Conservation (phyloP, 495 filamentous ascomycete genomes). For the Neurospora intermedia region DNA sequence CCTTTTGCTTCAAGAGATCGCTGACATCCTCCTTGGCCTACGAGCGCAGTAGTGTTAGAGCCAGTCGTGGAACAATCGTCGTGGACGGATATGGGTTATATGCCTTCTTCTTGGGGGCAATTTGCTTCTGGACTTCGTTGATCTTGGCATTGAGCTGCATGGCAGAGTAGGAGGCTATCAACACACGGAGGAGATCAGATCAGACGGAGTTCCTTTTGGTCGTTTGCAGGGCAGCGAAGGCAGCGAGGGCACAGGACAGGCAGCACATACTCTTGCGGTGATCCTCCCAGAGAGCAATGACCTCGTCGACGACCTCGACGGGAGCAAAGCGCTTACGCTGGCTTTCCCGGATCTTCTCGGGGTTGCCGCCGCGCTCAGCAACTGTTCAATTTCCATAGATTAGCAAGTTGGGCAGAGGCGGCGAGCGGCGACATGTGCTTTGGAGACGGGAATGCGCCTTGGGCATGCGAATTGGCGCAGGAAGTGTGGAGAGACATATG, state of each 20-base stretch:
- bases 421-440: neutral
- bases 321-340: constrained; percentile 71
- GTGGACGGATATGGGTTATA: constrained; percentile 10
- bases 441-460: neutral
- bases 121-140: constrained; percentile 80
- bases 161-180: constrained; percentile 53
- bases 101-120: constrained; percentile 87
- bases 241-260: neutral
- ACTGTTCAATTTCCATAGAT: constrained; percentile 43
- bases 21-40: constrained; percentile 87
- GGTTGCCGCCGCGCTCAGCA: constrained; percentile 77
- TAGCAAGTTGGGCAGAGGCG: constrained; percentile 46
- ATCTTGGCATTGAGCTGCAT: constrained; percentile 71
- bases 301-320: constrained; percentile 77
- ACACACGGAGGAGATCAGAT: neutral
- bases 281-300: constrained; percentile 80
- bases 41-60: neutral
- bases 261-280: constrained; percentile 58
- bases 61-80: neutral
- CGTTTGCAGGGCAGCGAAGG: neutral
- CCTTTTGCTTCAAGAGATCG: constrained; percentile 64
- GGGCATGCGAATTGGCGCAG: neutral
- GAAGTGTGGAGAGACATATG: neutral
- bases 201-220: neutral
- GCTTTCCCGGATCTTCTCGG: constrained; percentile 77